Conservation (phyloP, 2,329 filamentous ascomycete genomes). For the Ophiocordyceps unilateralis region DNA sequence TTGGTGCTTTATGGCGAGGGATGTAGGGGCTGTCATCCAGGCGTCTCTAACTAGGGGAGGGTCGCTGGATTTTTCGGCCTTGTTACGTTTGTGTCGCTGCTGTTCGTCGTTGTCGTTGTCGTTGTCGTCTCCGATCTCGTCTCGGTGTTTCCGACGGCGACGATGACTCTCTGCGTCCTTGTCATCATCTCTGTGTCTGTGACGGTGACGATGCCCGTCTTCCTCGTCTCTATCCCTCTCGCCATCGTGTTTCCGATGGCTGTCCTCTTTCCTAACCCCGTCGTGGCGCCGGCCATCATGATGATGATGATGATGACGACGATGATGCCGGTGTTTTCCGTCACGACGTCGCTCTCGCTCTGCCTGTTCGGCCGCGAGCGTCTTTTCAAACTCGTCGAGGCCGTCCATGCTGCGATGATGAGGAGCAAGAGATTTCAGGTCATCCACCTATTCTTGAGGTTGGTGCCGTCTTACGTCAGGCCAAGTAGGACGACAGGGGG, state of each 20-base stretch:
- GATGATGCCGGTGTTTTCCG: slow-evolving; percentile 23
- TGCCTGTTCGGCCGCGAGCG: slow-evolving; percentile 48
- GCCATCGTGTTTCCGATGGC: neutral
- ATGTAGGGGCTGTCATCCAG: slow-evolving; percentile 87
- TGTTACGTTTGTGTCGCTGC: slow-evolving; percentile 46
- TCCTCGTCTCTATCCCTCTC: neutral
- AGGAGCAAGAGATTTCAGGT: too few relatives aligned
- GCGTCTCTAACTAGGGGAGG: slow-evolving; percentile 49
- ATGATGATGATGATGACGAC: slow-evolving; percentile 20
- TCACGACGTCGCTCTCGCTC: slow-evolving; percentile 30
- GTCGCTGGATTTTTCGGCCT: slow-evolving; percentile 33
- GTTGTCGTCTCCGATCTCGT: slow-evolving; percentile 33
- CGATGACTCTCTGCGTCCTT: slow-evolving; percentile 15
- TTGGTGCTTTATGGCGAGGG: slow-evolving; percentile 67
- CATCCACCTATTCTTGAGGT: too few relatives aligned
- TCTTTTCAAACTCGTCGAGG: slow-evolving; percentile 61
- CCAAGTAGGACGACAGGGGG: too few relatives aligned
- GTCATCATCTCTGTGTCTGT: slow-evolving; percentile 28
- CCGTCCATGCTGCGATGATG: slow-evolving; percentile 24
- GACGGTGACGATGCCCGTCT: neutral
- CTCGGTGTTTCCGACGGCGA: slow-evolving; percentile 15
- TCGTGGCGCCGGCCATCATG: slow-evolving; percentile 9
- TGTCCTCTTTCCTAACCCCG: too few relatives aligned
- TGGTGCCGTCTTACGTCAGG: too few relatives aligned
- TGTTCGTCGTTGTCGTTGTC: slow-evolving; percentile 26